Evolutionary conservation across 345 rosid genomes (phyloP).

Genomic region (Geranium brycei): DNA sequence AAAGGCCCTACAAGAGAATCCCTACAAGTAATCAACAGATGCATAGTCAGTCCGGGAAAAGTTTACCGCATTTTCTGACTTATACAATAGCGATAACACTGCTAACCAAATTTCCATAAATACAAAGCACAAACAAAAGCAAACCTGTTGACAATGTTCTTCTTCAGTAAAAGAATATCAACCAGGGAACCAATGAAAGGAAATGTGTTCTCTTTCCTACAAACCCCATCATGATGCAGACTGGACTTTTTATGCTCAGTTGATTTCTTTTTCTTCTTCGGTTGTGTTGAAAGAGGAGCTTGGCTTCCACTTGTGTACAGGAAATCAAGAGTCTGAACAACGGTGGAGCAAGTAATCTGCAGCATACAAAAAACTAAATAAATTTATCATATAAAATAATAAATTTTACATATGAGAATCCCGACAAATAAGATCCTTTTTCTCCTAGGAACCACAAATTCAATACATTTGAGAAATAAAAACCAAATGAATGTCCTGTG

Average conservation of each 20-base stretch:
- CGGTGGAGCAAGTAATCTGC: conserved; percentile 58
- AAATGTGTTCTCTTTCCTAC: conserved; percentile 33
- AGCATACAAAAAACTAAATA: conserved; percentile 11
- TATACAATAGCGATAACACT: too few relatives aligned
- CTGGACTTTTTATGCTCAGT: conserved; percentile 16
- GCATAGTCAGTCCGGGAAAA: conserved; percentile 3
- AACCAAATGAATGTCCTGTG: too few relatives aligned
- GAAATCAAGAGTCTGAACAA: conserved; percentile 40
- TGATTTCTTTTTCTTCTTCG: conserved; percentile 51
- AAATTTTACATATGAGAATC: background rate
- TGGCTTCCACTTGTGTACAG: conserved; percentile 25
- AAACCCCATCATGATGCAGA: conserved; percentile 15
- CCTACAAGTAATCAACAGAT: conserved; percentile 28
- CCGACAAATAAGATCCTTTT: background rate
- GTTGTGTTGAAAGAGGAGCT: conserved; percentile 8
- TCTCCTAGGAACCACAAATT: background rate
- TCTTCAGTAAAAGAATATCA: conserved; percentile 65
- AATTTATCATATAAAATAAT: conserved; percentile 1
- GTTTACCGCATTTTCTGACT: background rate
- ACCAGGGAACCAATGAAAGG: conserved; percentile 54
- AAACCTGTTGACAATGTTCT: conserved; percentile 65
- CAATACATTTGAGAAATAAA: too few relatives aligned
- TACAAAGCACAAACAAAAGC: conserved; percentile 4
- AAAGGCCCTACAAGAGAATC: conserved; percentile 55
- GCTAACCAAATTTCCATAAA: background rate